Percentiles rank a stretch among this genome's conserved stretches.
Conservation (phyloP, 208 protist species). For the Trypanosoma cruzi region DNA sequence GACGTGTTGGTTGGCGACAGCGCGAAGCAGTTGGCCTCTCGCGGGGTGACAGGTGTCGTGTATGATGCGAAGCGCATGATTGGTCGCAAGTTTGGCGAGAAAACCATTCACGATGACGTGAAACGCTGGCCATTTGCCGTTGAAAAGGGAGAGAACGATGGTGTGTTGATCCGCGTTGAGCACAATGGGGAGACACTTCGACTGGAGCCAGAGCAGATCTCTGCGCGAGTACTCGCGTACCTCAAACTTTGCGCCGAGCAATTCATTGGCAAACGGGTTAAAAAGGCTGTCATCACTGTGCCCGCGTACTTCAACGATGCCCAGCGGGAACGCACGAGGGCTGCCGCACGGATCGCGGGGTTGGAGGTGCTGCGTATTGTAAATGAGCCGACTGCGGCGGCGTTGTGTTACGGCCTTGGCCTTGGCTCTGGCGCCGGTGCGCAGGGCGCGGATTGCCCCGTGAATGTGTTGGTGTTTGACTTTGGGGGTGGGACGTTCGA, state of each 20-base stretch:
- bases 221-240: constrained; percentile 95
- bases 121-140: constrained; percentile 97
- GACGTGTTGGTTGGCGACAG: constrained; percentile 39
- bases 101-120: constrained; percentile 88
- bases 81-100: constrained; percentile 85
- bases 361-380: constrained; percentile 97
- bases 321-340: constrained; percentile 97
- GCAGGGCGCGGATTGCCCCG: constrained; percentile 23
- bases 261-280: constrained; percentile 94
- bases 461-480: constrained; percentile 96
- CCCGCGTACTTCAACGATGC: constrained; percentile 98
- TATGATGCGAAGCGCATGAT: constrained; percentile 98
- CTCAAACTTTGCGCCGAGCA: constrained; percentile 93
- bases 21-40: constrained; percentile 19
- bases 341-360: constrained; percentile 96
- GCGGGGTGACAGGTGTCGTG: constrained; percentile 91
- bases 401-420: constrained; percentile 97
- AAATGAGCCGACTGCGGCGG: constrained; percentile 98
- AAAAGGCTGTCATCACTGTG: constrained; percentile 96
- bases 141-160: constrained; percentile 41
- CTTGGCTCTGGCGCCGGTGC: constrained; percentile 49
- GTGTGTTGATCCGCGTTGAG: constrained; percentile 52
- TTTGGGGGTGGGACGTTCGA: constrained; percentile 97
- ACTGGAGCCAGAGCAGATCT: constrained; percentile 97
- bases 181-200: constrained; percentile 82